phyloP scores from a whole-genome alignment of 306 rosid species.

The Quercus berberidifolia region DNA sequence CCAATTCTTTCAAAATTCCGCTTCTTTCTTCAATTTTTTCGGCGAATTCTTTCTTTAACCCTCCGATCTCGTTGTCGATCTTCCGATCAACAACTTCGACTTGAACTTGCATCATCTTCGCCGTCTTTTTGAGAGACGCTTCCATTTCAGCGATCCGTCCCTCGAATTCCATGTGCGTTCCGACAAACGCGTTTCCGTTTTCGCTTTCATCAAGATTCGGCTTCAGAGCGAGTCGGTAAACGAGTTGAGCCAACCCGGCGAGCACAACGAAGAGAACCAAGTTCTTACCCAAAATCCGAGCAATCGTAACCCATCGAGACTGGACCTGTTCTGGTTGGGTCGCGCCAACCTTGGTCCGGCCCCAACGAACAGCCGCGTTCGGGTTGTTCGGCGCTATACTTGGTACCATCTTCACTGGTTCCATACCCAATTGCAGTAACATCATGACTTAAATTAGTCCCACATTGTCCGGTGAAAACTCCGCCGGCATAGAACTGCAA shows the following conservation, averaged over 20 bases:
- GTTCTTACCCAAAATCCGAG: conserved; percentile 55
- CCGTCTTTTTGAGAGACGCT: conserved; percentile 49
- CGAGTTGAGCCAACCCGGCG: conserved; percentile 55
- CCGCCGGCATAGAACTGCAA: too few relatives aligned
- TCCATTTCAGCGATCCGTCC: conserved; percentile 75
- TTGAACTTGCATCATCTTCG: conserved; percentile 73
- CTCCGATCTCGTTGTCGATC: conserved; percentile 58
- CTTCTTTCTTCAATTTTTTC: conserved; percentile 54
- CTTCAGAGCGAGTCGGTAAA: conserved; percentile 41
- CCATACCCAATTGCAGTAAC: too few relatives aligned
- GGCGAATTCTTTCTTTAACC: conserved; percentile 53
- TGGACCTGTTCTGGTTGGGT: conserved; percentile 7
- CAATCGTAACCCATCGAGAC: conserved; percentile 66
- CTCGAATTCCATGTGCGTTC: conserved; percentile 53
- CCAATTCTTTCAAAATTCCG: conserved; percentile 50
- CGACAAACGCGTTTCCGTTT: conserved; percentile 21
- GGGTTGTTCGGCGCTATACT: too few relatives aligned
- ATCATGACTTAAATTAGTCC: too few relatives aligned
- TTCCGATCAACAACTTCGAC: conserved; percentile 80
- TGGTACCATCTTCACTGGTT: too few relatives aligned
- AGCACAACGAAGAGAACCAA: conserved; percentile 44
- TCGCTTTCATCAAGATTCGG: background rate
- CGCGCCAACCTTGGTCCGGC: conserved; percentile 35
- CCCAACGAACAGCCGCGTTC: conserved; percentile 32
- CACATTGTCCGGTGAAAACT: too few relatives aligned